phyloP scores from a whole-genome alignment of 805 yeast genomes.

The Candida golubevii region DNA sequence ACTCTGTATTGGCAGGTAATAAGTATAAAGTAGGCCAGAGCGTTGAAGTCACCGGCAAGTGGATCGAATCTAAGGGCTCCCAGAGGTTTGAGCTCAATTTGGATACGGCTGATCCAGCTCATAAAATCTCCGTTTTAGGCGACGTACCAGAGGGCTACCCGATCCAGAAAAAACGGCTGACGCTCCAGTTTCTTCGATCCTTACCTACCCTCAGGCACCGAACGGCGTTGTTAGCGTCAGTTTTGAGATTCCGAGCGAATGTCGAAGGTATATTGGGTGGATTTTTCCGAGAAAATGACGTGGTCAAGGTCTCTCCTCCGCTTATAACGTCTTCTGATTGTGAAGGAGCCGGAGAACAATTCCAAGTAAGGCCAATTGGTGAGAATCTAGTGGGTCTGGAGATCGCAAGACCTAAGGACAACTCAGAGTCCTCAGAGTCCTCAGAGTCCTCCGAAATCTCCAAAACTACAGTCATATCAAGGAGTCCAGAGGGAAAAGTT shows the following conservation, averaged over 20 bases:
- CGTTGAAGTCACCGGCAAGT: conserved; percentile 29
- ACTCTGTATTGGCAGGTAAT: conserved; percentile 17
- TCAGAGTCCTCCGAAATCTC: too few relatives aligned
- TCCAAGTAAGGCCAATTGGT: conserved; percentile 44
- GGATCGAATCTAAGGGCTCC: conserved; percentile 30
- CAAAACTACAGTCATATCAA: too few relatives aligned
- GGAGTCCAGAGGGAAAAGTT: too few relatives aligned
- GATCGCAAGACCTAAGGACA: not conserved
- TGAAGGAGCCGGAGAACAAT: conserved; percentile 96
- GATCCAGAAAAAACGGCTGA: conserved; percentile 73
- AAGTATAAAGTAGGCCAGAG: conserved; percentile 48
- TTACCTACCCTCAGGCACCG: conserved; percentile 78
- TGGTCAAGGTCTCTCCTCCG: conserved; percentile 80
- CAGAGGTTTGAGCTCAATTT: conserved; percentile 31
- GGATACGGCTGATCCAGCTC: conserved; percentile 24
- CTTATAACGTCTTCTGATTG: conserved; percentile 85
- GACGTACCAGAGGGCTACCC: conserved; percentile 64
- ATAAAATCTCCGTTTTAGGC: conserved; percentile 50
- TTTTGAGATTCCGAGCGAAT: conserved; percentile 68
- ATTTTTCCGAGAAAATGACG: conserved; percentile 52
- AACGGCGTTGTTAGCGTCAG: conserved; percentile 57
- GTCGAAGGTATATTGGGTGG: conserved; percentile 50
- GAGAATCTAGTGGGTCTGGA: conserved; percentile 15
- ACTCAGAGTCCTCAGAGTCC: too few relatives aligned
- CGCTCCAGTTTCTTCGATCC: conserved; percentile 61